phyloP scores from a whole-genome alignment of 805 yeast species.

The Spathaspora sp. region DNA sequence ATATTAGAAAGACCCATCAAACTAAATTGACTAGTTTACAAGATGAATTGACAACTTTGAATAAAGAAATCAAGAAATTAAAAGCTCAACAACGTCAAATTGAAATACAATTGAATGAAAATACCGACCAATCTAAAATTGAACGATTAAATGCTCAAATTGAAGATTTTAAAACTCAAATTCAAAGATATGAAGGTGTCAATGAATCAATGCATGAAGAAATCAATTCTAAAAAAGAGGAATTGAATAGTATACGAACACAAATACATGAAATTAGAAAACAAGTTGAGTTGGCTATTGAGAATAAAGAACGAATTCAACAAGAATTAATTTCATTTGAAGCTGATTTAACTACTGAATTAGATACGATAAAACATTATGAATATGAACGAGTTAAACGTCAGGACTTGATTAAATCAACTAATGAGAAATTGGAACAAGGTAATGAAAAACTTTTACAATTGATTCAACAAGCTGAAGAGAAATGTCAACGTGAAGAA shows the following conservation, averaged over 20 bases:
- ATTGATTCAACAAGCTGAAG: slow-evolving; percentile 23
- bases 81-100: slow-evolving; percentile 26
- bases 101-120: slow-evolving; percentile 39
- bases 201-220: slow-evolving; percentile 25
- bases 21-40: not conserved
- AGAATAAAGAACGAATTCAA: slow-evolving; percentile 8
- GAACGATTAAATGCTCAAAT: slow-evolving; percentile 32
- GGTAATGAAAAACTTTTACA: slow-evolving; percentile 14
- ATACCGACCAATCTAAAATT: slow-evolving; percentile 41
- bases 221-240: slow-evolving; percentile 8
- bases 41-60: not conserved
- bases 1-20: not conserved
- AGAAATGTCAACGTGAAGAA: slow-evolving; percentile 46
- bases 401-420: slow-evolving; percentile 14
- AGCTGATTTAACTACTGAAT: slow-evolving; percentile 13
- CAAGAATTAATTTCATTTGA: slow-evolving; percentile 18
- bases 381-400: slow-evolving; percentile 3
- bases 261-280: not conserved
- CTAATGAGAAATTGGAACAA: slow-evolving; percentile 16
- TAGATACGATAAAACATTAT: slow-evolving; percentile 10
- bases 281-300: slow-evolving; percentile 4
- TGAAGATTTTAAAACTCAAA: slow-evolving; percentile 24
- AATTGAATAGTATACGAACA: slow-evolving; percentile 1
- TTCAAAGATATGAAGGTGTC: slow-evolving; percentile 23
- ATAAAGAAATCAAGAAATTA: slow-evolving; percentile 3